Evolutionary conservation across 176 grass and related monocot genomes (phyloP).

Genomic region (Lolium perenne): DNA sequence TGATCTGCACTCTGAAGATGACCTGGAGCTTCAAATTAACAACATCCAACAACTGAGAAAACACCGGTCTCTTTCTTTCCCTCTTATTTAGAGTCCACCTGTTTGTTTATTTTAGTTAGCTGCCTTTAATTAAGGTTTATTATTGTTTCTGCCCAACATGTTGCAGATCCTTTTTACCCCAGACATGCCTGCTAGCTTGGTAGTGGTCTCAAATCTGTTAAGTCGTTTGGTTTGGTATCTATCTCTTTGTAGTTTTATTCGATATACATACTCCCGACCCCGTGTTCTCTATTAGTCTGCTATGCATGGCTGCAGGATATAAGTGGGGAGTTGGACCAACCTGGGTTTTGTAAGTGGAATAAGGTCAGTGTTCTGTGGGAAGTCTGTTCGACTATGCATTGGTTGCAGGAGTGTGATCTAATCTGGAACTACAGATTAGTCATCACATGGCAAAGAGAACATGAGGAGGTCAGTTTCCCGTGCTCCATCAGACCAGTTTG

Average conservation of each 20-base stretch:
- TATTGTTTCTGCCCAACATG: background rate
- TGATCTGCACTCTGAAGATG: background rate
- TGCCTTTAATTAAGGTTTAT: background rate
- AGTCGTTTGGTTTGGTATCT: too few species aligned
- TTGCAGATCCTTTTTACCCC: too few species aligned
- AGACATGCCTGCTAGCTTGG: too few species aligned
- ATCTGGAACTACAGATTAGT: background rate
- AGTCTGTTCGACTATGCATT: background rate
- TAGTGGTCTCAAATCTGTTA: too few species aligned
- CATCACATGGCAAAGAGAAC: background rate
- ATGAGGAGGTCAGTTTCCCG: slow-evolving; percentile 41
- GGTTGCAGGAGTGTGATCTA: slow-evolving; percentile 26
- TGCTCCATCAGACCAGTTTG: background rate
- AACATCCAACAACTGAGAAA: background rate
- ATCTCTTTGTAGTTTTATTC: too few species aligned
- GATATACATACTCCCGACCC: too few species aligned
- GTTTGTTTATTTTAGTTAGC: background rate
- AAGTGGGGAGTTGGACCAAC: too few species aligned
- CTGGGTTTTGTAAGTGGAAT: background rate
- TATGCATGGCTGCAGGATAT: too few species aligned
- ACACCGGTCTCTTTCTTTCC: background rate
- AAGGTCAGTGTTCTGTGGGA: background rate
- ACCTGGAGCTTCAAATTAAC: background rate
- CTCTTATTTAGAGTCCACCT: background rate
- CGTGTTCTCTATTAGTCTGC: too few species aligned